These are phyloP conservation scores for Fusarium xylarioides DNA, from an alignment of 2,329 filamentous ascomycete genomes.

Conservation along the genomic window DNA sequence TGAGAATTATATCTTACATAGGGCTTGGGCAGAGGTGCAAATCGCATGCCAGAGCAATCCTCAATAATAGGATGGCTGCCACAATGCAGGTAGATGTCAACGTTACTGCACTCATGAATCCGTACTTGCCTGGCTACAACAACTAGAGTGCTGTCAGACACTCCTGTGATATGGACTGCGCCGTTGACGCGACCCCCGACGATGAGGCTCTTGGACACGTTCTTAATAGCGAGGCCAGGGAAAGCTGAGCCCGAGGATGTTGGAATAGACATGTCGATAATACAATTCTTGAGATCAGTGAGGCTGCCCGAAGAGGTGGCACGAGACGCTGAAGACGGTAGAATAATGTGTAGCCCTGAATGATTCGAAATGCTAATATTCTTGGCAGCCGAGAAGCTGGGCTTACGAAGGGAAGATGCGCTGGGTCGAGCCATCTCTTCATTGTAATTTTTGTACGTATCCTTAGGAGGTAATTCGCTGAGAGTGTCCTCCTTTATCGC, in stretches of 20 bases:
- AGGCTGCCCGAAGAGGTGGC: slow-evolving; percentile 78
- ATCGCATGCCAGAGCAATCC: slow-evolving; percentile 80
- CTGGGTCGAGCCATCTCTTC: slow-evolving; percentile 58
- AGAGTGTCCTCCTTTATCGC: slow-evolving; percentile 24
- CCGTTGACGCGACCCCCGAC: slow-evolving; percentile 82
- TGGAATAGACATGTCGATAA: slow-evolving; percentile 82
- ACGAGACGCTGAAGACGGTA: slow-evolving; percentile 75
- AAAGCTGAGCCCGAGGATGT: slow-evolving; percentile 68
- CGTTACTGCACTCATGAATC: slow-evolving; percentile 85
- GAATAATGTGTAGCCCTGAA: slow-evolving; percentile 75
- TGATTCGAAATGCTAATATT: slow-evolving; percentile 74
- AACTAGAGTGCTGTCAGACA: slow-evolving; percentile 78
- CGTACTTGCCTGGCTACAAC: slow-evolving; percentile 87
- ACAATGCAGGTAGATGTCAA: slow-evolving; percentile 85
- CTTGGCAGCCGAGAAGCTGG: slow-evolving; percentile 69
- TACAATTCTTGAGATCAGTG: slow-evolving; percentile 73
- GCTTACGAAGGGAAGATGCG: slow-evolving; percentile 60
- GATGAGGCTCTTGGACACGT: slow-evolving; percentile 75
- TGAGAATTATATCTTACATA: slow-evolving; percentile 66
- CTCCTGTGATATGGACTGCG: slow-evolving; percentile 81
- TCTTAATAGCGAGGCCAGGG: slow-evolving; percentile 72
- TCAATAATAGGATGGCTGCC: slow-evolving; percentile 92
- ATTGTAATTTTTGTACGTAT: slow-evolving; percentile 63
- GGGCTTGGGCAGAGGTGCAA: slow-evolving; percentile 75
- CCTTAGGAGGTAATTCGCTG: slow-evolving; percentile 35